Conservation (phyloP, 2,329 filamentous ascomycete species). For the Clonostachys byssicola region DNA sequence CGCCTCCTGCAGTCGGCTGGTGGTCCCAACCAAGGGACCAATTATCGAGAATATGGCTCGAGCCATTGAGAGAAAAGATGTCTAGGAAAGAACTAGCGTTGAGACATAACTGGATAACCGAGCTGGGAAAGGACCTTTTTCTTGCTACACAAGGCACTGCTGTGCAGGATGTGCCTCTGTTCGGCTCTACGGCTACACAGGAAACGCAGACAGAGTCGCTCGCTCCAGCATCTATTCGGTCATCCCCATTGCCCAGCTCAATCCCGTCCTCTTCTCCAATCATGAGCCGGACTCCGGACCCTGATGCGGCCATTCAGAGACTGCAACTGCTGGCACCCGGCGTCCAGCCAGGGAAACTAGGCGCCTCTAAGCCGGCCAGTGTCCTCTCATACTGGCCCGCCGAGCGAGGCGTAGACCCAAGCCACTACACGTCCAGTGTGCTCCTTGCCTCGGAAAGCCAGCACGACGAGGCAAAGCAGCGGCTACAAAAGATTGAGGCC, state of each 20-base stretch:
- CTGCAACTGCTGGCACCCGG: conserved; percentile 25
- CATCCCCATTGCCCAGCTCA: conserved; percentile 3
- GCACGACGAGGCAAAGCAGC: conserved; percentile 24
- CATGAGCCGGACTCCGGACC: conserved; percentile 2
- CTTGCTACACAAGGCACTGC: conserved; percentile 25
- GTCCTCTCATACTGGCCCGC: conserved; percentile 32
- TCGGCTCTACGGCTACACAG: conserved; percentile 9
- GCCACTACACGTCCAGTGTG: conserved; percentile 31
- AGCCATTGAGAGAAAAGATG: conserved; percentile 13
- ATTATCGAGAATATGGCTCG: conserved; percentile 20
- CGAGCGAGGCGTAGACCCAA: conserved; percentile 24
- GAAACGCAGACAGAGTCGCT: no score
- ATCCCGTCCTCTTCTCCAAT: conserved; percentile 6
- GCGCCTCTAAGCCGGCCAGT: conserved; percentile 15
- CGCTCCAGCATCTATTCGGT: conserved; percentile 1
- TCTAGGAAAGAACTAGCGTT: conserved; percentile 13
- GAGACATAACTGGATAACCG: conserved; percentile 19
- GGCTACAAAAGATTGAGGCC: conserved; percentile 22
- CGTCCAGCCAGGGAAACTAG: conserved; percentile 15
- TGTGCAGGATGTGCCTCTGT: conserved; percentile 22
- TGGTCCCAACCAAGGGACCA: conserved; percentile 12
- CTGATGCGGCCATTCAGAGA: conserved; percentile 23
- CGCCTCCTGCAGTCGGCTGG: conserved; percentile 15
- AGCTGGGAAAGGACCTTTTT: conserved; percentile 25
- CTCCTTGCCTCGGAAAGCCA: conserved; percentile 25